Conservation (phyloP, 345 rosid genomes). For the Rhizophora apiculata region DNA sequence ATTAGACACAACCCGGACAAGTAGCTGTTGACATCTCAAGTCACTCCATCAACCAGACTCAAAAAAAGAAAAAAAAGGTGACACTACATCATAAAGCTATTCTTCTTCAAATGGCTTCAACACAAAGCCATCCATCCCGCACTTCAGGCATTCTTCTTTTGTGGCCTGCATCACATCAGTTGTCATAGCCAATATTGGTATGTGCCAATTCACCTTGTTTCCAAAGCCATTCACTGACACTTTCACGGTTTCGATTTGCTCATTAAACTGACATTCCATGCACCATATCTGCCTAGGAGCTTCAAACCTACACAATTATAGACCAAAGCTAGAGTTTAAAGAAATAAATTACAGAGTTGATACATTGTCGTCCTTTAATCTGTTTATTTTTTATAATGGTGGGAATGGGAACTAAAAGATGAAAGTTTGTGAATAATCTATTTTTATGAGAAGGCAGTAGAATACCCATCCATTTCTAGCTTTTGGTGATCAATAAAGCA, state of each 20-base stretch:
- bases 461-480: slow-evolving; percentile 98
- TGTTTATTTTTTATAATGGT: too few relatives aligned
- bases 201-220: slow-evolving; percentile 50
- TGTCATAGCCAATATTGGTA: slow-evolving; percentile 88
- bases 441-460: slow-evolving; percentile 2
- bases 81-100: slow-evolving; percentile 72
- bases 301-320: slow-evolving; percentile 56
- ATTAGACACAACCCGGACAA: neutral
- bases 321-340: neutral
- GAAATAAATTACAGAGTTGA: neutral
- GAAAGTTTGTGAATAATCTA: neutral
- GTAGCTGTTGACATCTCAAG: slow-evolving; percentile 13
- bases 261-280: slow-evolving; percentile 50
- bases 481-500: slow-evolving; percentile 97
- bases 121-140: slow-evolving; percentile 88
- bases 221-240: slow-evolving; percentile 37
- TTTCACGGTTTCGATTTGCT: slow-evolving; percentile 50
- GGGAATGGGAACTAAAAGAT: too few relatives aligned
- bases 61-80: slow-evolving; percentile 50
- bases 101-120: slow-evolving; percentile 82
- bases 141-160: slow-evolving; percentile 60
- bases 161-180: slow-evolving; percentile 88
- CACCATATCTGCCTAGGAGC: slow-evolving; percentile 69
- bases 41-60: slow-evolving; percentile 36
- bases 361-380: too few relatives aligned